Conservation (phyloP, 225 moss, liverwort and hornwort genomes). For the Thuidium tamariscinum region DNA sequence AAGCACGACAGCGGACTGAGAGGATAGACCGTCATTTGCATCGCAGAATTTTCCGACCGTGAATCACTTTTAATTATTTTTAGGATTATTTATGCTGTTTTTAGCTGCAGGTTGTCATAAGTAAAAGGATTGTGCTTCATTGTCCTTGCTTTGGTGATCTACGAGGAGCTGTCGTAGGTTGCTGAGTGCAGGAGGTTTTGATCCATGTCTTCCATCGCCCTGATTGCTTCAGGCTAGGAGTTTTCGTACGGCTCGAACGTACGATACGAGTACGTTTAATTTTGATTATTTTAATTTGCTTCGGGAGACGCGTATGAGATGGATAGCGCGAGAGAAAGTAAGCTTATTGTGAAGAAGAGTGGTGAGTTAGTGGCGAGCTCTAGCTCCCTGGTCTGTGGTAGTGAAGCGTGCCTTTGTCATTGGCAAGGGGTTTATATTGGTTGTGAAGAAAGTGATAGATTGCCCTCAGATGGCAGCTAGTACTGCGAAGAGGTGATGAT, state of each 20-base stretch:
- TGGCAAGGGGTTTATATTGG: neutral
- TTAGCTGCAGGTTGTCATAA: constrained; percentile 7
- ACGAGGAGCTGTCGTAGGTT: neutral
- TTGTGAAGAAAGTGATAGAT: neutral
- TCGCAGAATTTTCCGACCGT: neutral
- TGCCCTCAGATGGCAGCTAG: neutral
- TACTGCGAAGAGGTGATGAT: neutral
- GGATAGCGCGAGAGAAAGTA: neutral
- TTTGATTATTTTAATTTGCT: neutral
- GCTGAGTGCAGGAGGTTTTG: neutral
- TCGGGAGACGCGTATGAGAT: neutral
- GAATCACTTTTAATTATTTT: neutral
- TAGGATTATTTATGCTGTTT: neutral
- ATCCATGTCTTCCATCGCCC: neutral
- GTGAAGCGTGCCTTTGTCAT: neutral
- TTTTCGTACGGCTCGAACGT: neutral
- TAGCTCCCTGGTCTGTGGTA: neutral
- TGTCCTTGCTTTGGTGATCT: neutral
- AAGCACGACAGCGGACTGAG: neutral
- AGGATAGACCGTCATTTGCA: too few species aligned
- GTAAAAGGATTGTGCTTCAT: neutral
- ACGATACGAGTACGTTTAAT: neutral
- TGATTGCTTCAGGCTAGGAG: neutral
- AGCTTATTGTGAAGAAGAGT: neutral
- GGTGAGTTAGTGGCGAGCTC: neutral